Percentiles rank a stretch among this genome's conserved stretches.
These are phyloP conservation scores for Sechiopsis laciniata DNA, from an alignment of 306 rosid genomes.

Conservation along the genomic window DNA sequence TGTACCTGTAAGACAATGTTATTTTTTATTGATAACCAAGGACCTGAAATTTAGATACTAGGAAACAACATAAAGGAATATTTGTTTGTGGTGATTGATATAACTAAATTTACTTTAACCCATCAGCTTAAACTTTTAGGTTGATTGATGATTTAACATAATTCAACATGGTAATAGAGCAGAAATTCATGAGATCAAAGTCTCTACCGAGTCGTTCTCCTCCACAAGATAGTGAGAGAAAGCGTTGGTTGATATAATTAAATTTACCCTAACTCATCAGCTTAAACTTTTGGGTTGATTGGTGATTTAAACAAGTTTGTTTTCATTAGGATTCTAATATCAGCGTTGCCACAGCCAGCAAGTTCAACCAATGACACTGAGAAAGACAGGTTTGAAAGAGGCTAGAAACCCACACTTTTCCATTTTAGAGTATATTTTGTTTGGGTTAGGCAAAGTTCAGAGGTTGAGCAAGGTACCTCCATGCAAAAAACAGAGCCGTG, in stretches of 20 bases:
- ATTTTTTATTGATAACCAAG: background rate
- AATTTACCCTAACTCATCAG: too few relatives aligned
- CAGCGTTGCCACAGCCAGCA: background rate
- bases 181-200: too few relatives aligned
- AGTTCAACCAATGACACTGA: background rate
- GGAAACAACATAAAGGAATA: background rate
- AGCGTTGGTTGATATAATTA: too few relatives aligned
- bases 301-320: background rate
- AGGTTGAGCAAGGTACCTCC: background rate
- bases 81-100: background rate
- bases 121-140: too few relatives aligned
- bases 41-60: background rate
- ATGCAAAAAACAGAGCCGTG: conserved; percentile 5
- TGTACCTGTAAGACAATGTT: conserved; percentile 30
- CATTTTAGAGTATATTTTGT: background rate
- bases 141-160: too few relatives aligned
- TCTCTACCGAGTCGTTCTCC: too few relatives aligned
- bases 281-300: too few relatives aligned
- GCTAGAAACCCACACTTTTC: background rate
- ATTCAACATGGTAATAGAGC: too few relatives aligned
- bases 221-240: too few relatives aligned
- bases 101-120: too few relatives aligned
- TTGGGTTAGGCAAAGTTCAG: too few relatives aligned
- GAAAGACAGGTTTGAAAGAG: background rate
- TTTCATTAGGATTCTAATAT: background rate